Percentiles rank a stretch among this genome's conserved stretches.
phyloP scores from a whole-genome alignment of 2,329 filamentous ascomycete genomes.

The Verticillium nubilum region DNA sequence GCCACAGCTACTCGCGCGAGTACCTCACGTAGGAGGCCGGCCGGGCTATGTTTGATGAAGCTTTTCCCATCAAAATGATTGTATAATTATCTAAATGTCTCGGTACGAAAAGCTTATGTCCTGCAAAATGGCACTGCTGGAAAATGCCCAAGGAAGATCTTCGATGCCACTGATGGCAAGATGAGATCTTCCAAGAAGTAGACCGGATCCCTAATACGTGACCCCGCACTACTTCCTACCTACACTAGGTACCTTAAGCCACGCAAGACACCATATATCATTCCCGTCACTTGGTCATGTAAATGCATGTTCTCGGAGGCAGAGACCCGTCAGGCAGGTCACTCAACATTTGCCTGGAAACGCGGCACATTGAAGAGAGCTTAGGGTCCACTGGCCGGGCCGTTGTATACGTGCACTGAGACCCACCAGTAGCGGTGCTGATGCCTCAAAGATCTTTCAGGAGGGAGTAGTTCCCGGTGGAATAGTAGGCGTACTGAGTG shows the following conservation, averaged over 20 bases:
- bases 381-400: constrained; percentile 19
- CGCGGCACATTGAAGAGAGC: constrained; percentile 8
- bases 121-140: not conserved
- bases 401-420: constrained; percentile 33
- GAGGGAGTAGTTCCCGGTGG: constrained; percentile 19
- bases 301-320: too few relatives aligned
- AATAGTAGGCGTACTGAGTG: constrained; percentile 20
- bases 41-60: too few relatives aligned
- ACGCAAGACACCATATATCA: not conserved
- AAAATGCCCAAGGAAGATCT: not conserved
- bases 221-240: too few relatives aligned
- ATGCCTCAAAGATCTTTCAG: constrained; percentile 38
- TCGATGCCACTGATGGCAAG: not conserved
- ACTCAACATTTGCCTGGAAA: constrained; percentile 8
- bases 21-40: too few relatives aligned
- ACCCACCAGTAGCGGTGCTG: constrained; percentile 23
- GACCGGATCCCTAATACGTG: not conserved
- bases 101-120: not conserved
- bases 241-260: too few relatives aligned
- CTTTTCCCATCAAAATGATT: too few relatives aligned
- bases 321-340: not conserved
- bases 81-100: too few relatives aligned
- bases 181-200: not conserved
- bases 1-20: too few relatives aligned
- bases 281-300: too few relatives aligned